Base-by-base conservation (phyloP, 78 protist genomes). In the Protostelium mycophagum region DNA sequence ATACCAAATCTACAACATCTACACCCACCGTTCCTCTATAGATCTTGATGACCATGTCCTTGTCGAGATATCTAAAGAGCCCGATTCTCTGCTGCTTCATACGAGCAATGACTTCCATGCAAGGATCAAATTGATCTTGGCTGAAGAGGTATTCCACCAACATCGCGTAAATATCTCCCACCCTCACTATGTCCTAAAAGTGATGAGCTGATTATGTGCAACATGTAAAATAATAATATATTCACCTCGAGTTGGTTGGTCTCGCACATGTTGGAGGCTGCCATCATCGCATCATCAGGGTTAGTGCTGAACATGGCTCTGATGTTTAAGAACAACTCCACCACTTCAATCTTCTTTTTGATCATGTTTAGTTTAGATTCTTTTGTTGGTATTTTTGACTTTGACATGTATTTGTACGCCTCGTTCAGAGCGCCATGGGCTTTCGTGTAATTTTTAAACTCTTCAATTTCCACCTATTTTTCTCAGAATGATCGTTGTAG, bases 401-500 rank as follows among this genome's bases (percentile, higher is more conserved):
- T 91, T 38, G 9, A 28, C 85, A 86, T 0, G 88, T 51, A 89
- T 89, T 89, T 88, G 35, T 35, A 34, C 35, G 95, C 91, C 91
- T 96, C 97, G 10, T 28, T 63, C 85, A 96, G 84, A 1, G 98
- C 96, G 1, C n/a, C 91, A 35, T 91, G 93, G 0, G 94, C 95
- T 91, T 96, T 92, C 16, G 93, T 97, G 91, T 96, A 97, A 92
- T 94, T 92, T 28, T 91, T 88, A 91, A 90, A 95, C 90, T 97
- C 98, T 88, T 97, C 98, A 28, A 97, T 95, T 37, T 97, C 96
- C 0, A 51, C 73, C 73, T 51, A 51, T 51, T 51, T 16, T 51
- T n/a, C n/a, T n/a, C n/a, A n/a, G n/a, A n/a, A n/a, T n/a, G n/a
- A n/a, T n/a, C n/a, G 16, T 51, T 51, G 5, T 16, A 51, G 73